phyloP scores from a whole-genome alignment of 306 rosid genomes.

The Fagus crenata region DNA sequence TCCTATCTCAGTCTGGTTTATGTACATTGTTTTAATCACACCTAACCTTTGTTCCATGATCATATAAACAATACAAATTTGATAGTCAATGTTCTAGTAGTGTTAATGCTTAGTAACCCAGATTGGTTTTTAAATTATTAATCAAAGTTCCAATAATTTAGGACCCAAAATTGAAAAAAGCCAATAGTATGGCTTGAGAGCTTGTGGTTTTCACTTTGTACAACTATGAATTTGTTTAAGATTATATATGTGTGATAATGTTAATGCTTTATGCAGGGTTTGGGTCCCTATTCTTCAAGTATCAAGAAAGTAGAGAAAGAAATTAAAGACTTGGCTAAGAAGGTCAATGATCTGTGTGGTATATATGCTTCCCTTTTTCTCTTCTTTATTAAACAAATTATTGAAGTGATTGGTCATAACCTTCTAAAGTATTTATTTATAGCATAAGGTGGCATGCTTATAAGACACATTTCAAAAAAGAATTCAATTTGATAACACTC shows the following conservation, averaged over 20 bases:
- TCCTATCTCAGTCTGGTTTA: background rate
- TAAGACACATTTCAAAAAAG: background rate
- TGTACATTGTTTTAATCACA: no score
- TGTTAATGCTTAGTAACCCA: no score
- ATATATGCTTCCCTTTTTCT: conserved; percentile 9
- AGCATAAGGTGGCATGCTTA: background rate
- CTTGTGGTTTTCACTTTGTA: background rate
- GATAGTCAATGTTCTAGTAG: background rate
- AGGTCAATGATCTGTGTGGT: conserved; percentile 92
- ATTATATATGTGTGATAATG: background rate
- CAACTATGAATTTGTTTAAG: background rate
- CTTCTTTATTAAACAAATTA: conserved; percentile 1
- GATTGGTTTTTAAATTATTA: background rate
- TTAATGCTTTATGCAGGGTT: conserved; percentile 61
- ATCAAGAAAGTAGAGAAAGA: conserved; percentile 89
- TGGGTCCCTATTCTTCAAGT: conserved; percentile 90
- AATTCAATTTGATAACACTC: background rate
- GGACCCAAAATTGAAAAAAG: background rate
- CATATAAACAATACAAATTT: no score
- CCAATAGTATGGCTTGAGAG: background rate
- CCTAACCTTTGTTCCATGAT: no score
- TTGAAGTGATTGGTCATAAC: background rate
- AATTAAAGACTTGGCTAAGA: conserved; percentile 91
- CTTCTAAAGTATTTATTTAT: background rate
- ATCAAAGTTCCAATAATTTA: background rate